Evolutionary conservation across 2,329 filamentous ascomycete species (phyloP).

Genomic region (Lithohypha guttulata): DNA sequence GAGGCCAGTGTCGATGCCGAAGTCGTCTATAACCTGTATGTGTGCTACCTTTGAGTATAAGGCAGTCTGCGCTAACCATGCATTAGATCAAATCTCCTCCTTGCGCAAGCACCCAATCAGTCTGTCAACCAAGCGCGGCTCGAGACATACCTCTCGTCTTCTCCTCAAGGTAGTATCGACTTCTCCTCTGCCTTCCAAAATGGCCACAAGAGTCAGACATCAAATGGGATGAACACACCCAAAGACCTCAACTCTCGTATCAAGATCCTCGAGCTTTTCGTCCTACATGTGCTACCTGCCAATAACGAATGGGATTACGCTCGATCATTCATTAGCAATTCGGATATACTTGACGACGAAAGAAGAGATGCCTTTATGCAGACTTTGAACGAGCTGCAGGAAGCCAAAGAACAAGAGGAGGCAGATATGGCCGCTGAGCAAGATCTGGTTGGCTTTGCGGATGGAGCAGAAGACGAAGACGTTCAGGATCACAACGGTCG

Average conservation of each 20-base stretch:
- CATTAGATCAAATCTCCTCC: constrained; percentile 71
- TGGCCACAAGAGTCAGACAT: constrained; percentile 42
- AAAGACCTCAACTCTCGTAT: constrained; percentile 74
- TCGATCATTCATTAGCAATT: constrained; percentile 76
- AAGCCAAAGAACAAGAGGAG: constrained; percentile 56
- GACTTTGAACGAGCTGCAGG: constrained; percentile 70
- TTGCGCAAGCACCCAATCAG: constrained; percentile 82
- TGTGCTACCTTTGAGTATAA: constrained; percentile 6
- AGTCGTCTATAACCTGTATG: constrained; percentile 56
- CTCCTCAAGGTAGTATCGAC: constrained; percentile 41
- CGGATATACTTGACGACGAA: constrained; percentile 83
- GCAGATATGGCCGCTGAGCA: constrained; percentile 11
- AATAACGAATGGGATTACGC: constrained; percentile 97
- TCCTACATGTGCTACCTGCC: constrained; percentile 81
- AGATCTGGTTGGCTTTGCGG: constrained; percentile 31
- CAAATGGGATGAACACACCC: constrained; percentile 65
- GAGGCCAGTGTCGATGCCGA: constrained; percentile 91
- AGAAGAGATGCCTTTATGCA: constrained; percentile 78
- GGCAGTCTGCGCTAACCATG: constrained; percentile 11
- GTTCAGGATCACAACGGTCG: constrained; percentile 38
- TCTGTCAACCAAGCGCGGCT: constrained; percentile 73
- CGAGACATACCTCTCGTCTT: constrained; percentile 76
- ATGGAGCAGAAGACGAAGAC: constrained; percentile 52
- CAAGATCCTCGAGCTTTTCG: constrained; percentile 91
- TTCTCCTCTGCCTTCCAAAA: constrained; percentile 36